Evolutionary conservation across 306 rosid genomes (phyloP).

Genomic region (Rubus idaeus): DNA sequence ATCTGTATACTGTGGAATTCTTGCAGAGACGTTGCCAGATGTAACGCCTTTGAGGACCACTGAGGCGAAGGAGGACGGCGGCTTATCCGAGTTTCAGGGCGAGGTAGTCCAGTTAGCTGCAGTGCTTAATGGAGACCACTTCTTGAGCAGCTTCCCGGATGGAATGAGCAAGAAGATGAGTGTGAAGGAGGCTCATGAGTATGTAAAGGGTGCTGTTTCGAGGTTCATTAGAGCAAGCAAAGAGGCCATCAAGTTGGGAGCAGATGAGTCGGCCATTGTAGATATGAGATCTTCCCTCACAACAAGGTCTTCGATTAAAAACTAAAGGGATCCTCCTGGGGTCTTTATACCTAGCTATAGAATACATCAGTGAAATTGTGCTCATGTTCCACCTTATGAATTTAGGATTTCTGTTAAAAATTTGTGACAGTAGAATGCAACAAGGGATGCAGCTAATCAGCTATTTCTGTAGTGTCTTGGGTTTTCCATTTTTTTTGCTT

Average conservation of each 20-base stretch:
- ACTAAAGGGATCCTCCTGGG: not conserved
- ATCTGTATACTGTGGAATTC: not conserved
- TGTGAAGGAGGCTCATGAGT: conserved; percentile 78
- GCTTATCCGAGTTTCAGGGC: conserved; percentile 80
- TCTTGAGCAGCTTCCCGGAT: conserved; percentile 84
- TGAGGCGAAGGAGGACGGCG: conserved; percentile 62
- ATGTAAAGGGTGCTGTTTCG: conserved; percentile 75
- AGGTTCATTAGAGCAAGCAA: conserved; percentile 94
- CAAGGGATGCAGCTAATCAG: conserved; percentile 2
- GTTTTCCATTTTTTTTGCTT: not conserved
- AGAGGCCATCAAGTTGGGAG: conserved; percentile 91
- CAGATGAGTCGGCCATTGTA: conserved; percentile 84
- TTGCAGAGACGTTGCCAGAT: conserved; percentile 81
- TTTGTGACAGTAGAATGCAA: not conserved
- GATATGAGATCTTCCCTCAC: conserved; percentile 99
- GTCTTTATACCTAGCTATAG: not conserved
- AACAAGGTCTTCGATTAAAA: conserved; percentile 60
- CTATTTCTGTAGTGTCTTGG: not conserved
- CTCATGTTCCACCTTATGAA: conserved; percentile 6
- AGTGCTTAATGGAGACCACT: conserved; percentile 90
- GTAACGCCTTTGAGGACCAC: conserved; percentile 71
- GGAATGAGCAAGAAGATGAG: conserved; percentile 87
- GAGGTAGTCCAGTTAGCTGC: conserved; percentile 94
- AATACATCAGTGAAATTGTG: conserved; percentile 6
- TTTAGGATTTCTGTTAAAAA: conserved; percentile 14